Percentiles rank a stretch among this genome's conserved stretches.
Evolutionary conservation across 2,329 filamentous ascomycete species (phyloP).

Genomic region (Fusarium sp.): DNA sequence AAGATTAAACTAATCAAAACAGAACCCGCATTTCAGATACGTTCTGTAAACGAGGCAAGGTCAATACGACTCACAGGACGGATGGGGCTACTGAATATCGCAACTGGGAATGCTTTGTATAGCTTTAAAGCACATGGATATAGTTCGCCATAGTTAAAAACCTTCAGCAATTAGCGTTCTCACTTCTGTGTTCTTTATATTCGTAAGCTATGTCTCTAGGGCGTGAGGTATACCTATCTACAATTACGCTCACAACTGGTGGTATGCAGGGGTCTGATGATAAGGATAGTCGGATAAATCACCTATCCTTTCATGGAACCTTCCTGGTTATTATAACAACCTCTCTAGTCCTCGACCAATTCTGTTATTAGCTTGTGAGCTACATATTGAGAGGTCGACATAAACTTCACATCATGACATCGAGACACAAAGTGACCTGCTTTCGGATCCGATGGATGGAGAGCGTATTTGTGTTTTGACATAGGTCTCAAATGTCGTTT

Average conservation of each 20-base stretch:
- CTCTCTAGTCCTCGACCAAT: too few relatives aligned
- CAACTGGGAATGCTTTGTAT: not conserved
- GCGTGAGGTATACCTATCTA: too few relatives aligned
- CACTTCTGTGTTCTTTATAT: not conserved
- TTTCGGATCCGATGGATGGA: too few relatives aligned
- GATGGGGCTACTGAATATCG: not conserved
- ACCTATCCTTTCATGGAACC: accelerated
- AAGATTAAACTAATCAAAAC: not conserved
- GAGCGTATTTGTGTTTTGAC: too few relatives aligned
- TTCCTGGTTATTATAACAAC: accelerated
- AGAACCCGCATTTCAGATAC: not conserved
- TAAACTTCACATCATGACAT: accelerated
- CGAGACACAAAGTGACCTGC: too few relatives aligned
- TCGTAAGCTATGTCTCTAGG: not conserved
- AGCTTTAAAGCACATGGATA: not conserved
- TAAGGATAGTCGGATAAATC: accelerated
- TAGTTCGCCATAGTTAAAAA: not conserved
- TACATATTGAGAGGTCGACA: accelerated
- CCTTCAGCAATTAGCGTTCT: accelerated
- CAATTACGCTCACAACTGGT: too few relatives aligned
- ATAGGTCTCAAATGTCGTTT: too few relatives aligned
- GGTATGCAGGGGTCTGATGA: too few relatives aligned
- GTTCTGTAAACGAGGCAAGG: not conserved
- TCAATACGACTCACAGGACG: not conserved
- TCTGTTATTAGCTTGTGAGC: too few relatives aligned